These are phyloP conservation scores for Ustilago vetiveriae DNA, from an alignment of 1,284 basidiomycete genomes.

Conservation along the genomic window DNA sequence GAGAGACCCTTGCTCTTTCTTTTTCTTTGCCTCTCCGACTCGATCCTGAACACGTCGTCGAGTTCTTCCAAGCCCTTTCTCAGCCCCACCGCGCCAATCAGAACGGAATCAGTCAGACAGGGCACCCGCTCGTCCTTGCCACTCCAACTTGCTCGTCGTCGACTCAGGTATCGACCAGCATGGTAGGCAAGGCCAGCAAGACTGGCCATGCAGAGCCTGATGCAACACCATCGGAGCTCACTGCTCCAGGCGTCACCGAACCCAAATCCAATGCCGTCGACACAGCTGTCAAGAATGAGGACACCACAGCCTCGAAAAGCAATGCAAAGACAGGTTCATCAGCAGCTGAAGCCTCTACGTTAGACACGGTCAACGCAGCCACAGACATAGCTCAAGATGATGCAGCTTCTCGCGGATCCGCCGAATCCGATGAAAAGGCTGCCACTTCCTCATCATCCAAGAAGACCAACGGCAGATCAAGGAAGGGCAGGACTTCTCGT, in stretches of 20 bases:
- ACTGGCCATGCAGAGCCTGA: constrained; percentile 14
- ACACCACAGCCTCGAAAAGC: not conserved
- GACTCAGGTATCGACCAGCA: constrained; percentile 4
- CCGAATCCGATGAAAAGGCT: constrained; percentile 35
- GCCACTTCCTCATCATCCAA: constrained; percentile 24
- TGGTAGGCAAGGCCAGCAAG: constrained; percentile 25
- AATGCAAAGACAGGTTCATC: not conserved
- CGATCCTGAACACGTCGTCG: too few relatives aligned
- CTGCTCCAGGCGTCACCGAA: constrained; percentile 8
- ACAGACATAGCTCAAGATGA: constrained; percentile 20
- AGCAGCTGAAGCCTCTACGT: not conserved
- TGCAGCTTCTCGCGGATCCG: constrained; percentile 26
- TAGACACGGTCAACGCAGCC: constrained; percentile 9
- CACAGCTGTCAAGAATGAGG: constrained; percentile 11
- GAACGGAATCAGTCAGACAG: too few relatives aligned
- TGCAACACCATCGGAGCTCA: not conserved
- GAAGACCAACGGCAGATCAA: constrained; percentile 23
- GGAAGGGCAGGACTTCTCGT: constrained; percentile 30
- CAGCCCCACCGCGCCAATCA: too few relatives aligned
- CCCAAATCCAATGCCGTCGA: not conserved
- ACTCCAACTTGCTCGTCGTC: not conserved
- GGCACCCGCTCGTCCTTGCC: not conserved
- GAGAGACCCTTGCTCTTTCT: too few relatives aligned
- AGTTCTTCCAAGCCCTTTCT: too few relatives aligned
- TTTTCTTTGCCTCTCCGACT: too few relatives aligned